These are phyloP conservation scores for Solidago caesia DNA, from an alignment of 129 eudicot genomes.

Conservation along the genomic window DNA sequence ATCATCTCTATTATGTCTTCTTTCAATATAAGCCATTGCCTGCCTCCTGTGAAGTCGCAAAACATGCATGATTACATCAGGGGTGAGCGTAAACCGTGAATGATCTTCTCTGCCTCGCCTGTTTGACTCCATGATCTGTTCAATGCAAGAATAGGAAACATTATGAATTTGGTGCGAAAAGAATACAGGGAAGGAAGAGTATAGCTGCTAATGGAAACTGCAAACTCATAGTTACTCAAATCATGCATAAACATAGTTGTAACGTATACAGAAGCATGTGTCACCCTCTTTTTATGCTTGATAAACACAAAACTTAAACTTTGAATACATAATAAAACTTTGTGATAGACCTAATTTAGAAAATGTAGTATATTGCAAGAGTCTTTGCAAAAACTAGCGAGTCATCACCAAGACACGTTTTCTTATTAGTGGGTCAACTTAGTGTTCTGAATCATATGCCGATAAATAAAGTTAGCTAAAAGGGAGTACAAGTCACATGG, in stretches of 20 bases:
- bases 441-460: neutral
- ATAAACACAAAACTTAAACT: slow-evolving; percentile 37
- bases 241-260: neutral
- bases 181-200: neutral
- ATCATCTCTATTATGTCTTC: slow-evolving; percentile 55
- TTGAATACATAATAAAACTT: slow-evolving; percentile 1
- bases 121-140: slow-evolving; percentile 45
- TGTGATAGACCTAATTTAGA: neutral
- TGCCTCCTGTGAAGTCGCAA: slow-evolving; percentile 81
- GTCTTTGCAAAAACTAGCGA: neutral
- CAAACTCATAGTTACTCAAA: neutral
- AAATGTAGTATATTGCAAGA: neutral
- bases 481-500: neutral
- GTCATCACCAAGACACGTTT: neutral
- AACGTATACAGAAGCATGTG: slow-evolving; percentile 12
- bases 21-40: slow-evolving; percentile 64
- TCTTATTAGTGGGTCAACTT: neutral
- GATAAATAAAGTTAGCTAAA: neutral
- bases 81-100: slow-evolving; percentile 66
- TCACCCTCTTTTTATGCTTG: slow-evolving; percentile 43
- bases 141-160: neutral
- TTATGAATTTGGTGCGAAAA: neutral
- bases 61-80: slow-evolving; percentile 90
- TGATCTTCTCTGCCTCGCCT: slow-evolving; percentile 69
- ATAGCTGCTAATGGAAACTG: neutral